Evolutionary conservation across 176 grass and related monocot genomes (phyloP).

Genomic region (Melocanna baccifera): DNA sequence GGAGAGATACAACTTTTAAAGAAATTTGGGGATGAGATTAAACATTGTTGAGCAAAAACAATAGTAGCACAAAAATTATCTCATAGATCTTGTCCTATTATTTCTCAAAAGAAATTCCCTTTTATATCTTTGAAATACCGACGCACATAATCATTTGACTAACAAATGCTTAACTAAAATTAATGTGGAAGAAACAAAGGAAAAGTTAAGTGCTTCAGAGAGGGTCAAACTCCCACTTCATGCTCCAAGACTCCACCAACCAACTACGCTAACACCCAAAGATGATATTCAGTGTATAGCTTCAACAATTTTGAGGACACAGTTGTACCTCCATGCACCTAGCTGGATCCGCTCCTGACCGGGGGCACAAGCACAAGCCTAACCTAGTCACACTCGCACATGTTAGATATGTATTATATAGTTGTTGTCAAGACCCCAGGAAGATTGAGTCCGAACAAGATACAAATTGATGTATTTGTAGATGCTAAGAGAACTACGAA

Average conservation of each 20-base stretch:
- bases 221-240: not conserved
- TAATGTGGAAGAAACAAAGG: not conserved
- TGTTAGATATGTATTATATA: no score
- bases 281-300: not conserved
- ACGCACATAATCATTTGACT: not conserved
- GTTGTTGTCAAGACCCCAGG: no score
- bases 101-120: not conserved
- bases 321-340: not conserved
- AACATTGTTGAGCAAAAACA: no score
- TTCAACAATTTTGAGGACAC: not conserved
- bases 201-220: not conserved
- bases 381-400: not conserved
- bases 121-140: not conserved
- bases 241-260: not conserved
- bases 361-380: not conserved
- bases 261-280: not conserved
- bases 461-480: no score
- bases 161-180: not conserved
- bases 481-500: no score
- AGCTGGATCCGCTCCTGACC: not conserved
- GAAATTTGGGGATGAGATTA: no score
- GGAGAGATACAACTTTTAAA: not conserved
- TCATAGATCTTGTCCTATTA: no score
- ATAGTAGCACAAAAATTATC: no score
- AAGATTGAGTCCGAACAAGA: no score